These are phyloP conservation scores for Taphrina deformans DNA, from an alignment of 1,139 yeast species.

Conservation along the genomic window DNA sequence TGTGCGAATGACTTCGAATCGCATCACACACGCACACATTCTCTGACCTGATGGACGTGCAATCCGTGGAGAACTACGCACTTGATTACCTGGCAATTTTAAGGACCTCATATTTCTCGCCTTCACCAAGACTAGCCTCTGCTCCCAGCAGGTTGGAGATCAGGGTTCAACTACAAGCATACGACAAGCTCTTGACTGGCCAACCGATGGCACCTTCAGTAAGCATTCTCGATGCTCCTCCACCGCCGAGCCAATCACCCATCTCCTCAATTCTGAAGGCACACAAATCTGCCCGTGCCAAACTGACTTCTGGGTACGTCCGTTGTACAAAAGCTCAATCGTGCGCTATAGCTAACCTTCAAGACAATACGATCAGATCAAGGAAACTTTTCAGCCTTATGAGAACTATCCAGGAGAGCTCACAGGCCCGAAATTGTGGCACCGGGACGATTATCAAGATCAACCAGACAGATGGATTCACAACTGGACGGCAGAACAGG, in stretches of 20 bases:
- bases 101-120: no score
- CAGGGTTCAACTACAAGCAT: no score
- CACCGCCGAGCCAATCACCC: constrained; percentile 3
- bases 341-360: not conserved
- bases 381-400: constrained; percentile 10
- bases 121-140: no score
- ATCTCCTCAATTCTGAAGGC: constrained; percentile 8
- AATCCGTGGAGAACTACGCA: no score
- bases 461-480: constrained; percentile 22
- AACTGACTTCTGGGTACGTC: constrained; percentile 16
- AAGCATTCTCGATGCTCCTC: not conserved
- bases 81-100: no score
- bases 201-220: constrained; percentile 21
- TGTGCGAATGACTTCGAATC: not conserved
- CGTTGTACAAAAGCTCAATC: not conserved
- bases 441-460: constrained; percentile 11
- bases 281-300: not conserved
- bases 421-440: constrained; percentile 10
- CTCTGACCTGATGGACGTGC: no score
- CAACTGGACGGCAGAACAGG: constrained; percentile 18
- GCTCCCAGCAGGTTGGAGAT: no score
- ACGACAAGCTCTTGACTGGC: no score
- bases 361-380: constrained; percentile 9
- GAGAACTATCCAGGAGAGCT: constrained; percentile 19
- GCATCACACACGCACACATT: constrained; percentile 2